These are phyloP conservation scores for Umbelopsis sp. DNA, from an alignment of 371 early-diverging fungal genomes.

Conservation along the genomic window DNA sequence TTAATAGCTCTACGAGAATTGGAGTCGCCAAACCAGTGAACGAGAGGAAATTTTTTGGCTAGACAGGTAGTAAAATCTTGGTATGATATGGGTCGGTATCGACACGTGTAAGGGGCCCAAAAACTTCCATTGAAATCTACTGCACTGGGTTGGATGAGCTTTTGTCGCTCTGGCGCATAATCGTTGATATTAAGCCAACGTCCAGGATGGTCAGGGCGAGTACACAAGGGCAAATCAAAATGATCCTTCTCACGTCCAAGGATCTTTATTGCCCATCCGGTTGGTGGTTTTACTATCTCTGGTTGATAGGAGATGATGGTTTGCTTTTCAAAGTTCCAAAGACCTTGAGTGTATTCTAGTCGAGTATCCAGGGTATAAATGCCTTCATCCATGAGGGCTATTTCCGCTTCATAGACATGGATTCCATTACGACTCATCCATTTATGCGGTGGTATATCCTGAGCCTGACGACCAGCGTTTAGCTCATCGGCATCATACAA, in stretches of 20 bases:
- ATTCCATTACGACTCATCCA: slow-evolving; percentile 13
- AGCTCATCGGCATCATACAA: slow-evolving; percentile 1
- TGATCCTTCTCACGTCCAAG: slow-evolving; percentile 26
- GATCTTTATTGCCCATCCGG: slow-evolving; percentile 15
- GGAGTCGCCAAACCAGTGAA: slow-evolving; percentile 58
- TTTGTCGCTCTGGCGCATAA: slow-evolving; percentile 23
- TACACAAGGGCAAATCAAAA: slow-evolving; percentile 49
- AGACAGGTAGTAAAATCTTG: slow-evolving; percentile 44
- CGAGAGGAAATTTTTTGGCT: slow-evolving; percentile 34
- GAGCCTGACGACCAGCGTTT: slow-evolving; percentile 7
- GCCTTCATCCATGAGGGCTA: slow-evolving; percentile 41
- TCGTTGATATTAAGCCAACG: slow-evolving; percentile 43
- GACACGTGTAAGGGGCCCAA: slow-evolving; percentile 57
- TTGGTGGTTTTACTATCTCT: background rate
- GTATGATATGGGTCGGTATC: slow-evolving; percentile 44
- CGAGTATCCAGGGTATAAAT: slow-evolving; percentile 33
- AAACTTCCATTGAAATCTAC: slow-evolving; percentile 36
- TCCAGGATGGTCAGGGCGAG: slow-evolving; percentile 39
- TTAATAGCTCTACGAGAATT: slow-evolving; percentile 56
- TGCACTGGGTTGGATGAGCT: slow-evolving; percentile 15
- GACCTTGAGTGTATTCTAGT: slow-evolving; percentile 49
- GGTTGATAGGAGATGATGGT: slow-evolving; percentile 46
- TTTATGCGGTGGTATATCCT: slow-evolving; percentile 11
- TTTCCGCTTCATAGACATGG: slow-evolving; percentile 54
- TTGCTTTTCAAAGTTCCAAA: slow-evolving; percentile 54